phyloP scores from a whole-genome alignment of 768 basidiomycete species.

The Mycena galopus region DNA sequence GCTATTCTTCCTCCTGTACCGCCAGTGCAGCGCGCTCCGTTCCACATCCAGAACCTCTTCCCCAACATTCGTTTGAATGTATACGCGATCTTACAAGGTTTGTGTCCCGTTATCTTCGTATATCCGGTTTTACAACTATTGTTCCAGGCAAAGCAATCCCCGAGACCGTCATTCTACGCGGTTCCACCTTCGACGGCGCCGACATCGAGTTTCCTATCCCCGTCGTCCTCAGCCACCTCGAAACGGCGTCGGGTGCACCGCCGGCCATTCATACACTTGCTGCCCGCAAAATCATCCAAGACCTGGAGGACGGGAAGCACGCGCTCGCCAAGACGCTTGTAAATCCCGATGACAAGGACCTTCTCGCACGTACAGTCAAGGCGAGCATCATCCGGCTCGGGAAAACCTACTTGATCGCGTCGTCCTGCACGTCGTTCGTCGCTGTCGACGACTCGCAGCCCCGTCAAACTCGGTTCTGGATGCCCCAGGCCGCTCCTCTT shows the following conservation, averaged over 20 bases:
- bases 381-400: constrained; percentile 8
- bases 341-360: constrained; percentile 21
- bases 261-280: constrained; percentile 33
- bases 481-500: too few relatives aligned
- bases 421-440: constrained; percentile 28
- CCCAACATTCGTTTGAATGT: too few relatives aligned
- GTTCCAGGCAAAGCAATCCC: too few relatives aligned
- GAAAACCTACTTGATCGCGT: constrained; percentile 31
- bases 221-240: constrained; percentile 26
- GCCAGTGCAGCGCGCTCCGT: too few relatives aligned
- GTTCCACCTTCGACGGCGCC: too few relatives aligned
- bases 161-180: too few relatives aligned
- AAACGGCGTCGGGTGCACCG: constrained; percentile 12
- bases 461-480: too few relatives aligned
- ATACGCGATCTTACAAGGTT: constrained; percentile 23
- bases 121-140: too few relatives aligned
- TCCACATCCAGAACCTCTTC: too few relatives aligned
- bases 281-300: constrained; percentile 33
- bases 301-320: constrained; percentile 34
- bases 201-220: too few relatives aligned
- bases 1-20: too few relatives aligned
- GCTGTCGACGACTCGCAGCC: constrained; percentile 36
- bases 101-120: too few relatives aligned
- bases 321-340: background rate
- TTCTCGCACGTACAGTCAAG: constrained; percentile 17